Percentiles rank a stretch among this genome's conserved stretches.
Conservation (phyloP, 352 stramenopile genomes). For the Phytopythium oedochilum region DNA sequence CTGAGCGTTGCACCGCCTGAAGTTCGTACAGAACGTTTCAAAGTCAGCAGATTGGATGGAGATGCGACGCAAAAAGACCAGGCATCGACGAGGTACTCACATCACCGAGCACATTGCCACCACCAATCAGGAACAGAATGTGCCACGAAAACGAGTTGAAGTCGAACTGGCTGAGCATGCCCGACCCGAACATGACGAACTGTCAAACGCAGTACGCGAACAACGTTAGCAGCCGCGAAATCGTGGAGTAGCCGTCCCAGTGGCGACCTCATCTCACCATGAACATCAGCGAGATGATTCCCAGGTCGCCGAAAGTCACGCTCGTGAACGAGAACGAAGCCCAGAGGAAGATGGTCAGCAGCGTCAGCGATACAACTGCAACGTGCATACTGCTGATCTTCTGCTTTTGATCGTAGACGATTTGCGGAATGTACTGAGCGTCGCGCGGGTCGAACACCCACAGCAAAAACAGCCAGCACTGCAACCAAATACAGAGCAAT, state of each 20-base stretch:
- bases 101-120: constrained; percentile 90
- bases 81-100: constrained; percentile 35
- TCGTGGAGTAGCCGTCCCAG: neutral
- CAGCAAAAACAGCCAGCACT: constrained; percentile 89
- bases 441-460: constrained; percentile 86
- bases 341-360: constrained; percentile 90
- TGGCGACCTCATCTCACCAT: constrained; percentile 45
- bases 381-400: constrained; percentile 87
- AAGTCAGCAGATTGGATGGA: neutral
- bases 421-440: constrained; percentile 88
- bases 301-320: constrained; percentile 87
- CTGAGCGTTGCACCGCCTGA: constrained; percentile 78
- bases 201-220: constrained; percentile 13
- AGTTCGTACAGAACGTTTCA: neutral
- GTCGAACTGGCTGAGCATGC: constrained; percentile 90
- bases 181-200: constrained; percentile 86
- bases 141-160: constrained; percentile 95
- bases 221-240: neutral
- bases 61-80: neutral
- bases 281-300: constrained; percentile 90
- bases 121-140: constrained; percentile 90
- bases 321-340: constrained; percentile 84
- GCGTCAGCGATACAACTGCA: constrained; percentile 85
- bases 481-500: neutral
- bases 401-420: constrained; percentile 90